A percentile compares a stretch with the other conserved stretches of the same genome.
These are phyloP conservation scores for Neurospora pannonica DNA, from an alignment of 495 filamentous ascomycete species.

Conservation along the genomic window DNA sequence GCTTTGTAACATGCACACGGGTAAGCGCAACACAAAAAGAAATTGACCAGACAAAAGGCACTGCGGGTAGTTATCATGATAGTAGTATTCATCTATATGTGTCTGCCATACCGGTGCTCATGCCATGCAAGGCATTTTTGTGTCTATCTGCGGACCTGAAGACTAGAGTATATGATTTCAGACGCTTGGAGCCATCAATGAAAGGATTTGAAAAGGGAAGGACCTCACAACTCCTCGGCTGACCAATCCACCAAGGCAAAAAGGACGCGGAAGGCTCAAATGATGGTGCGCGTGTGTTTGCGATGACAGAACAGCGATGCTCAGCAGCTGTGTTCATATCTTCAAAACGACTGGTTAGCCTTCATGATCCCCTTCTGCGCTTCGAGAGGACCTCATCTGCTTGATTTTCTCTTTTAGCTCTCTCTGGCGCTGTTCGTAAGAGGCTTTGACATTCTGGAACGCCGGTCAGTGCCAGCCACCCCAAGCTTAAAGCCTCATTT, in stretches of 20 bases:
- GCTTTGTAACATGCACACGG: not conserved
- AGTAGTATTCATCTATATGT: not conserved
- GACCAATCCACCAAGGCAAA: not conserved
- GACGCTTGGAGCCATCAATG: not conserved
- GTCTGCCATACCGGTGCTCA: not conserved
- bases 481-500: slow-evolving; percentile 2
- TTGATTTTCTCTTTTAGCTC: slow-evolving; percentile 60
- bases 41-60: not conserved
- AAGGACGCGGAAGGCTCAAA: not conserved
- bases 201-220: not conserved
- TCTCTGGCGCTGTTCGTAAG: slow-evolving; percentile 53
- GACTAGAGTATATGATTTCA: not conserved
- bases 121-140: not conserved
- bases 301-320: not conserved
- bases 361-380: slow-evolving; percentile 31
- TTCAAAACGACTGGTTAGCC: slow-evolving; percentile 35
- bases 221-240: slow-evolving; percentile 1
- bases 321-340: slow-evolving; percentile 5
- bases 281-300: not conserved
- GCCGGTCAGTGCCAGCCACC: not conserved
- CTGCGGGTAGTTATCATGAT: not conserved
- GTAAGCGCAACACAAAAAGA: not conserved
- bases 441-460: slow-evolving; percentile 20
- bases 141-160: not conserved
- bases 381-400: slow-evolving; percentile 49